phyloP scores from a whole-genome alignment of 345 rosid genomes.

The Brassica rapa region DNA sequence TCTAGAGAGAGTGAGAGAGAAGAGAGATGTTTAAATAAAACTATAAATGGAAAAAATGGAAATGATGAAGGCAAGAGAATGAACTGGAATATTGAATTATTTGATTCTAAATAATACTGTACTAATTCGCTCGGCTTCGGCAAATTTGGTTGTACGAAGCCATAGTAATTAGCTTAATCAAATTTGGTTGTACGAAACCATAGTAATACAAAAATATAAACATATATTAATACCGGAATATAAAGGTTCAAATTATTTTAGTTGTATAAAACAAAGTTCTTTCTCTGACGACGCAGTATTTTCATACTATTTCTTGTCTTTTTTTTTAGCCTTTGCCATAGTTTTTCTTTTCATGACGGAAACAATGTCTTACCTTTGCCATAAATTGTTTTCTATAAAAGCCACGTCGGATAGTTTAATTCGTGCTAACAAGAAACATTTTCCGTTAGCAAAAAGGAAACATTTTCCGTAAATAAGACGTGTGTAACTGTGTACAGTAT shows the following conservation, averaged over 20 bases:
- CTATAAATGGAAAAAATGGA: constrained; percentile 6
- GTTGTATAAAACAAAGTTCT: neutral
- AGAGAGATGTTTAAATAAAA: constrained; percentile 16
- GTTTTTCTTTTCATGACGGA: neutral
- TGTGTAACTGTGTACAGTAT: neutral
- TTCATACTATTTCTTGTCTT: neutral
- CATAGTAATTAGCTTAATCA: neutral
- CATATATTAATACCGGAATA: neutral
- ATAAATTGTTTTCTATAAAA: neutral
- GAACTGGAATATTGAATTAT: constrained; percentile 1
- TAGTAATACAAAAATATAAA: neutral
- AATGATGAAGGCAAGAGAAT: constrained; percentile 20
- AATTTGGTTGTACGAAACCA: neutral
- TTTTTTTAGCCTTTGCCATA: neutral
- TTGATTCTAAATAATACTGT: neutral
- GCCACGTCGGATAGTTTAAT: neutral
- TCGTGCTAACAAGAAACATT: neutral
- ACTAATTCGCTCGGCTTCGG: neutral
- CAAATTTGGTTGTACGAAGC: neutral
- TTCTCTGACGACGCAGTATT: neutral
- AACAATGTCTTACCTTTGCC: neutral
- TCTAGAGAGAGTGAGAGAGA: constrained; percentile 30
- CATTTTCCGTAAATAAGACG: neutral
- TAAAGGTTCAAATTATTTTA: neutral
- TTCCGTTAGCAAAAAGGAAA: neutral